Evolutionary conservation across 371 early-diverging fungal genomes (phyloP).

Genomic region (Mucor circinelloides): DNA sequence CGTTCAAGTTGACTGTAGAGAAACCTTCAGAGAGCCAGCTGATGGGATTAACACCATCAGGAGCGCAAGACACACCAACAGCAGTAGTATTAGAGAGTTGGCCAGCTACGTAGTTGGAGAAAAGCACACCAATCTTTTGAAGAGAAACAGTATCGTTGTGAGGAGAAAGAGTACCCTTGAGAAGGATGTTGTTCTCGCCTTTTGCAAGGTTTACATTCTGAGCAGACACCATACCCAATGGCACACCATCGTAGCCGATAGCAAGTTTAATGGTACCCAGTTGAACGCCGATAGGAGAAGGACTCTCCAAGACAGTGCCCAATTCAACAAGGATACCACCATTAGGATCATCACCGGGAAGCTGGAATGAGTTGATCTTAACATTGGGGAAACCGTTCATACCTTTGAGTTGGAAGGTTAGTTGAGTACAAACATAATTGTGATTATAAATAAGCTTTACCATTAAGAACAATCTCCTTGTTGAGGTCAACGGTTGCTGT

Average conservation of each 20-base stretch:
- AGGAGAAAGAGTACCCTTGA: constrained; percentile 54
- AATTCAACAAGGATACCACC: constrained; percentile 61
- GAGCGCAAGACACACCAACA: constrained; percentile 57
- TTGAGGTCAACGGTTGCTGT: constrained; percentile 47
- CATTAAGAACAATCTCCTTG: constrained; percentile 41
- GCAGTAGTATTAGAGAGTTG: constrained; percentile 52
- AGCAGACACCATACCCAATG: constrained; percentile 53
- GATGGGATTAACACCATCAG: constrained; percentile 59
- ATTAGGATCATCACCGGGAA: constrained; percentile 57
- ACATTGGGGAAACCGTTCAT: constrained; percentile 61
- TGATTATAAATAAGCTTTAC: constrained; percentile 14
- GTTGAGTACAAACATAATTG: background rate
- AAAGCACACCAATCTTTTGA: constrained; percentile 50
- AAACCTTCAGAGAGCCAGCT: constrained; percentile 61
- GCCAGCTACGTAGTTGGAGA: constrained; percentile 60
- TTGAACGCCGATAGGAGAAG: constrained; percentile 62
- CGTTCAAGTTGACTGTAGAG: constrained; percentile 52
- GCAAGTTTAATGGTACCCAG: constrained; percentile 59
- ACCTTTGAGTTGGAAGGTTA: constrained; percentile 14
- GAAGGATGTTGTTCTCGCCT: constrained; percentile 52
- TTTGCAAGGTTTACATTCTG: constrained; percentile 42
- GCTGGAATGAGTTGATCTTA: constrained; percentile 53
- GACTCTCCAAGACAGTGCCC: constrained; percentile 56
- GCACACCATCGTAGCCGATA: constrained; percentile 53
- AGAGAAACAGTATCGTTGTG: constrained; percentile 48